Base-by-base conservation (phyloP, 495 filamentous ascomycete genomes). In the Daldinia bambusicola region DNA sequence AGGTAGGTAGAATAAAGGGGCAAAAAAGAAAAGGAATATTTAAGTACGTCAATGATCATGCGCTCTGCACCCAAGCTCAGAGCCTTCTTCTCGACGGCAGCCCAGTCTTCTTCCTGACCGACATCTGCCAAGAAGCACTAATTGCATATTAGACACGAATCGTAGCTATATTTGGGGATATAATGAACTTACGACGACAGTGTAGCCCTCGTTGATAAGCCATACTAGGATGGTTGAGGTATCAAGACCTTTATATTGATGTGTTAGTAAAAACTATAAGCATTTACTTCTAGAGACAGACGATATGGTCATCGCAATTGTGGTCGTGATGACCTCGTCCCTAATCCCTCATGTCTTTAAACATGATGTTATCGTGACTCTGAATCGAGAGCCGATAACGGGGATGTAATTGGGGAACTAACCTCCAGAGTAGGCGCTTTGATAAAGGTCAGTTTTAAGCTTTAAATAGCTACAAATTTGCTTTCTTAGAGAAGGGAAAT, bases 21-120 rank as follows among this genome's bases (percentile, higher is more conserved):
- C 8, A 12, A 32, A 53, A 53, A 16, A 4, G 26, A 53, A 53
- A 32, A 7, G 26, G 22, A 26, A 32, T 48, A 13, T n/a, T n/a
- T 32, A 53, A 31, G 6, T 53, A 53, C 51, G 31, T 53, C 51
- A 12, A 60, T 60, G 20, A 60, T 31, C 56, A 60, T 60, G 20
- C 56, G 20, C 26, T 82, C 81, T 62, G 91, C 91, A 61, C 90
- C 91, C 66, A 95, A 85, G 79, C 89, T 88, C 71, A 88, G 75
- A 1, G 91, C 91, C 64, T 74, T 74, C 48, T 67, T 36, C 56
- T 74, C 68, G 30, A 74, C 72, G 8, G 57, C 73, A 1, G 22
- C 30, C 57, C 61, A 75, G 22, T 72, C 69, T 32, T 75, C 73
- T 8, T 69, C 69, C 45, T 75, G 73, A 10, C 73, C 73, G 9